A percentile compares a stretch with the other conserved stretches of the same genome.
Evolutionary conservation across 208 protist genomes (phyloP).

Genomic region (Lotmaria passim): DNA sequence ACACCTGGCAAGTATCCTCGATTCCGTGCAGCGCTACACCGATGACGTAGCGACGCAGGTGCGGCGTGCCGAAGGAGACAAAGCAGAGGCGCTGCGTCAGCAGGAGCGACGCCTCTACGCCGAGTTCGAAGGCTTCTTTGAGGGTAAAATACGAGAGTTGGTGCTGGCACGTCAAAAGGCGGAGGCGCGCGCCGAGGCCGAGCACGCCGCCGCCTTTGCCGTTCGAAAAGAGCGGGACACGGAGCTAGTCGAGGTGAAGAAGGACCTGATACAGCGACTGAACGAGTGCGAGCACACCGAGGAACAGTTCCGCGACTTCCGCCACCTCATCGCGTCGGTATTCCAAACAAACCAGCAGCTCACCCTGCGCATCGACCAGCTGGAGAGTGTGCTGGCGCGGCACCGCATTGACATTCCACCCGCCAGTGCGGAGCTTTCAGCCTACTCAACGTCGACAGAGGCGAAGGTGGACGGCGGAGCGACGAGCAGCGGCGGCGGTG

Average conservation of each 20-base stretch:
- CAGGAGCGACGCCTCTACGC: slow-evolving; percentile 49
- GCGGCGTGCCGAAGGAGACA: slow-evolving; percentile 16
- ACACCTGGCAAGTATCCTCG: slow-evolving; percentile 31
- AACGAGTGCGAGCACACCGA: slow-evolving; percentile 72
- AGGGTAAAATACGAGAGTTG: slow-evolving; percentile 62
- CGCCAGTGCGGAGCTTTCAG: slow-evolving; percentile 40
- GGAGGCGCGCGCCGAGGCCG: slow-evolving; percentile 32
- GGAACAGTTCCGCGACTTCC: slow-evolving; percentile 72
- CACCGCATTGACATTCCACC: slow-evolving; percentile 68
- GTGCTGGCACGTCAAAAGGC: slow-evolving; percentile 49
- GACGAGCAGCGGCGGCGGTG: slow-evolving; percentile 9
- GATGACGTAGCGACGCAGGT: slow-evolving; percentile 32
- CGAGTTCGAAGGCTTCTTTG: slow-evolving; percentile 71
- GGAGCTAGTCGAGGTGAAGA: slow-evolving; percentile 64
- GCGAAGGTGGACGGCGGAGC: neutral
- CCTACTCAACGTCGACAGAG: slow-evolving; percentile 42
- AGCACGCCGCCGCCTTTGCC: slow-evolving; percentile 49
- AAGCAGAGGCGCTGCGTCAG: slow-evolving; percentile 38
- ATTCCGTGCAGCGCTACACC: slow-evolving; percentile 41
- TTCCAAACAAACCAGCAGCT: slow-evolving; percentile 76
- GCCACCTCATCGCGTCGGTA: slow-evolving; percentile 76
- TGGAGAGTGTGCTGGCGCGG: slow-evolving; percentile 50
- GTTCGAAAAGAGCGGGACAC: slow-evolving; percentile 65
- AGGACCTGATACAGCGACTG: slow-evolving; percentile 58
- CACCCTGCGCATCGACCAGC: slow-evolving; percentile 60